Evolutionary conservation across 768 basidiomycete species (phyloP).

Genomic region (Agaricus blazei): DNA sequence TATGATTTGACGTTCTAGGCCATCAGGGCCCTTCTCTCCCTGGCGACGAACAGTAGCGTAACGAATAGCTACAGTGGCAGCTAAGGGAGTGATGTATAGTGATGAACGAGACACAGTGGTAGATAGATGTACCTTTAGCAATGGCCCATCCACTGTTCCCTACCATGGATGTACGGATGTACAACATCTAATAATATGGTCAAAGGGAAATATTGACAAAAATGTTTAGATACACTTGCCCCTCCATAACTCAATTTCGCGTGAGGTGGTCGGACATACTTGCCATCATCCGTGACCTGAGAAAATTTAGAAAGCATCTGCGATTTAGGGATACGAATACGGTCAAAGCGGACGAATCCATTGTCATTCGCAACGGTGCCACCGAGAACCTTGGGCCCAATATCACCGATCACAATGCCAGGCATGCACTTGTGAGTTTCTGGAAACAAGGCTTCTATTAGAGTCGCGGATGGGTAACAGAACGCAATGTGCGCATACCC

Average conservation of each 20-base stretch:
- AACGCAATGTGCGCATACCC: constrained; percentile 30
- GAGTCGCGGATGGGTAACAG: background rate
- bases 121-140: constrained; percentile 49
- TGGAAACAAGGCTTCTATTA: constrained; percentile 17
- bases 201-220: background rate
- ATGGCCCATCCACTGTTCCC: constrained; percentile 54
- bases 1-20: constrained; percentile 64
- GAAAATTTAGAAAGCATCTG: constrained; percentile 77
- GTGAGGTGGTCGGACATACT: constrained; percentile 64
- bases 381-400: constrained; percentile 57
- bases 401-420: constrained; percentile 64
- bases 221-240: constrained; percentile 32
- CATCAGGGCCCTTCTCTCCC: constrained; percentile 44
- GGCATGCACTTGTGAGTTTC: constrained; percentile 58
- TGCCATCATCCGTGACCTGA: constrained; percentile 57
- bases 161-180: constrained; percentile 68
- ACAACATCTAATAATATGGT: constrained; percentile 51
- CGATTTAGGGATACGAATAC: constrained; percentile 59
- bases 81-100: constrained; percentile 20
- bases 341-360: constrained; percentile 64
- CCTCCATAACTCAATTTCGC: constrained; percentile 74
- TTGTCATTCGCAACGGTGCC: constrained; percentile 54
- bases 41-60: constrained; percentile 73
- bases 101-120: no score
- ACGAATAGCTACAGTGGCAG: constrained; percentile 60